Evolutionary conservation across 2,329 filamentous ascomycete species (phyloP).

Genomic region (Fusarium liriodendri): DNA sequence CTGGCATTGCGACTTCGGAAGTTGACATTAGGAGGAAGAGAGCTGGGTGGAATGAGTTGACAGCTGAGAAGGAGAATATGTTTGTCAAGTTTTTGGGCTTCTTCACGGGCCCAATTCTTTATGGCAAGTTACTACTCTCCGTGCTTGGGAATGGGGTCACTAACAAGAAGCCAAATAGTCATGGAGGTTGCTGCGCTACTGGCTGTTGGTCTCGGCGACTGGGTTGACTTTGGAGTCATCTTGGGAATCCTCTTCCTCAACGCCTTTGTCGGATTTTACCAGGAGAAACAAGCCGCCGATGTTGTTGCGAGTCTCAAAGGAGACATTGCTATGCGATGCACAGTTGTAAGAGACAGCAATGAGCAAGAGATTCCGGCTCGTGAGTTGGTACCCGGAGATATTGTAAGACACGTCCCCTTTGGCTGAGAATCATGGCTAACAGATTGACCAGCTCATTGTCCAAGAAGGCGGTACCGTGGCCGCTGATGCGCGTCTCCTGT

Average conservation of each 20-base stretch:
- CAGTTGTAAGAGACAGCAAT: constrained; percentile 7
- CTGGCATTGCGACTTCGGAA: constrained; percentile 17
- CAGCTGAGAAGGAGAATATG: constrained; percentile 26
- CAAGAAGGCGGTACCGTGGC: constrained; percentile 31
- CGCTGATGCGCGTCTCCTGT: constrained; percentile 24
- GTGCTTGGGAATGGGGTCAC: not conserved
- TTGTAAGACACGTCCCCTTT: constrained; percentile 7
- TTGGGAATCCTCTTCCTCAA: constrained; percentile 30
- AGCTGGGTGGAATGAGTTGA: constrained; percentile 28
- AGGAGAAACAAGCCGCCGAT: constrained; percentile 29
- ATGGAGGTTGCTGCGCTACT: constrained; percentile 31
- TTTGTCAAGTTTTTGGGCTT: not conserved
- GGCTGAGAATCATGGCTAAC: rapidly evolving
- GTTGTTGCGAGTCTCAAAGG: constrained; percentile 27
- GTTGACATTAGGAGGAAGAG: constrained; percentile 13
- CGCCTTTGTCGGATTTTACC: constrained; percentile 30
- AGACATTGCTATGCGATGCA: constrained; percentile 34
- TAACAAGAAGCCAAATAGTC: constrained; percentile 2
- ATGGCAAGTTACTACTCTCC: not conserved
- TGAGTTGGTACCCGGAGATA: constrained; percentile 22
- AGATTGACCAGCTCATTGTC: not conserved
- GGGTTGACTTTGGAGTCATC: constrained; percentile 30
- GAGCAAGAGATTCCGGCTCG: constrained; percentile 23
- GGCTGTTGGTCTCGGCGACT: constrained; percentile 26
- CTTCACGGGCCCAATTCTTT: constrained; percentile 18